phyloP scores from a whole-genome alignment of 768 basidiomycete genomes.

The Rhizopogon rudus region DNA sequence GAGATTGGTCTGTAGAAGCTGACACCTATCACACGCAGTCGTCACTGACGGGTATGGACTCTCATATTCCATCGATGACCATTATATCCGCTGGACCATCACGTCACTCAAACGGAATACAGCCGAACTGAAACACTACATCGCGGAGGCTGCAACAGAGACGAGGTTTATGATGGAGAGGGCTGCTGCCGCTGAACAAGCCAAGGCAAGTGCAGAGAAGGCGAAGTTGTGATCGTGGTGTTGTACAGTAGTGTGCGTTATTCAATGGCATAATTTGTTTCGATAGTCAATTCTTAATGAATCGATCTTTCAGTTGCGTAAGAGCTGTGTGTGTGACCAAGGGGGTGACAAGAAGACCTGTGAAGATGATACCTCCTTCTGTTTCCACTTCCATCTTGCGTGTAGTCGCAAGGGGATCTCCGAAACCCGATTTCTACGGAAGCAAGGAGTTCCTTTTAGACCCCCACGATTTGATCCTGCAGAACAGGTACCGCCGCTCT shows the following conservation, averaged over 20 bases:
- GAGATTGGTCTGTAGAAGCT: background rate
- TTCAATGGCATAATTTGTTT: constrained; percentile 1
- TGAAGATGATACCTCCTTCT: background rate
- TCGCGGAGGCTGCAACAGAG: constrained; percentile 80
- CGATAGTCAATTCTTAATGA: background rate
- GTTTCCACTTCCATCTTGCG: background rate
- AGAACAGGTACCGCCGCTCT: background rate
- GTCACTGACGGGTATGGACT: constrained; percentile 91
- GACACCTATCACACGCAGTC: constrained; percentile 41
- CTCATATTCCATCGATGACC: constrained; percentile 83
- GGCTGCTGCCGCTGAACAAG: constrained; percentile 42
- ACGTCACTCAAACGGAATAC: constrained; percentile 61
- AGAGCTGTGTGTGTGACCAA: background rate
- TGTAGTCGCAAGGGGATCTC: constrained; percentile 1
- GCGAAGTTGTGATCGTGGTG: constrained; percentile 23
- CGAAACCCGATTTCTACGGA: constrained; percentile 2
- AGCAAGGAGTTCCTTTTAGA: background rate
- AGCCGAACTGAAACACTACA: constrained; percentile 57
- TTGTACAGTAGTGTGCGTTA: background rate
- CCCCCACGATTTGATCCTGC: background rate
- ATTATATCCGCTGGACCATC: constrained; percentile 87
- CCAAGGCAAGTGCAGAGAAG: constrained; percentile 20
- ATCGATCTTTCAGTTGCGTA: background rate
- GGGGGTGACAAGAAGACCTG: background rate
- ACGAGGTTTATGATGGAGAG: constrained; percentile 71